Conservation (phyloP, 805 yeast species). For the Teunomyces panamensis region DNA sequence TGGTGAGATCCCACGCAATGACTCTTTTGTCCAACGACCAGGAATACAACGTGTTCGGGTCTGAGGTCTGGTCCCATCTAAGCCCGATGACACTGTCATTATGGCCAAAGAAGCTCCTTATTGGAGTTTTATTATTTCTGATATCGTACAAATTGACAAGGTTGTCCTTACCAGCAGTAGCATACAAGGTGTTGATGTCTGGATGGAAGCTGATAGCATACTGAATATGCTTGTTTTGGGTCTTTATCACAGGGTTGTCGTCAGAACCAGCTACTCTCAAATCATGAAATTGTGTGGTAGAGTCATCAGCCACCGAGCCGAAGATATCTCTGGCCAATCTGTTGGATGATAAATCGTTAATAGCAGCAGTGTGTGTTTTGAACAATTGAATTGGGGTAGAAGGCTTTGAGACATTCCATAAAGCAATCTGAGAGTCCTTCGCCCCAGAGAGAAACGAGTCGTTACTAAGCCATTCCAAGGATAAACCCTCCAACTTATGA, state of each 20-base stretch:
- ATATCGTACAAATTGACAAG: constrained; percentile 74
- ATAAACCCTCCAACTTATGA: constrained; percentile 68
- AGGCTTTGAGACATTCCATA: constrained; percentile 59
- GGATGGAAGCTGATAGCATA: constrained; percentile 71
- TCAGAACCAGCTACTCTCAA: constrained; percentile 34
- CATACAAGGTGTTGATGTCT: constrained; percentile 49
- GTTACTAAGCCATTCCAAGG: constrained; percentile 63
- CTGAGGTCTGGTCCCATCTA: constrained; percentile 48
- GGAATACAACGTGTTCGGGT: constrained; percentile 54
- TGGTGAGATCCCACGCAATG: constrained; percentile 69
- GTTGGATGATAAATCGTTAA: constrained; percentile 69
- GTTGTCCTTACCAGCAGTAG: constrained; percentile 77
- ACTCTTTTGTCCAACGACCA: constrained; percentile 66
- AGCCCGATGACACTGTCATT: constrained; percentile 38
- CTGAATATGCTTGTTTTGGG: constrained; percentile 53
- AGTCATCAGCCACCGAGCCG: constrained; percentile 73
- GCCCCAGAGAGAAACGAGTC: constrained; percentile 56
- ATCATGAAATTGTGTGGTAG: constrained; percentile 59
- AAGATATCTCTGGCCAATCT: constrained; percentile 37
- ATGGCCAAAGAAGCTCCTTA: constrained; percentile 70
- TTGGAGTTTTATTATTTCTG: constrained; percentile 55
- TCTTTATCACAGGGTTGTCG: constrained; percentile 41
- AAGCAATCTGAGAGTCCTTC: constrained; percentile 62
- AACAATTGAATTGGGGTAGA: constrained; percentile 48
- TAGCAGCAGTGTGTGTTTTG: constrained; percentile 52